Percentiles rank a stretch among this genome's conserved stretches.
These are phyloP conservation scores for Hypoxylon lenormandii DNA, from an alignment of 495 filamentous ascomycete genomes.

Conservation along the genomic window DNA sequence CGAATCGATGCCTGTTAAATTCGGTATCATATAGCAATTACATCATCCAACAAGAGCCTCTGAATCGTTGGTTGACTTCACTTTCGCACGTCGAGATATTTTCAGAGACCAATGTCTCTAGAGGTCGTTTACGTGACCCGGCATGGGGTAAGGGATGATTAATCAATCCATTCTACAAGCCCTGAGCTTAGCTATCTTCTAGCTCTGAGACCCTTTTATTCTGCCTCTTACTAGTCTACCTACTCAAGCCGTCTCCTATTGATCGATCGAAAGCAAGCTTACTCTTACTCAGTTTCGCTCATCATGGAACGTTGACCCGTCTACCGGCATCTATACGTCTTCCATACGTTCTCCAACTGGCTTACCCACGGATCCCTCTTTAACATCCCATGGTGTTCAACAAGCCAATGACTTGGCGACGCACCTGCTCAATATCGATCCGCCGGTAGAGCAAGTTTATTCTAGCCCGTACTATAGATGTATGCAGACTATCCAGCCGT, in stretches of 20 bases:
- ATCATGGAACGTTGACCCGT: conserved; percentile 84
- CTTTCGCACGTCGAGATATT: conserved; percentile 1
- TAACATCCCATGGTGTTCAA: conserved; percentile 83
- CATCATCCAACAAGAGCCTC: no score
- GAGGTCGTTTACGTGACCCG: conserved; percentile 87
- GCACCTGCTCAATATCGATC: conserved; percentile 69
- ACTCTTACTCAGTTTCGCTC: conserved; percentile 77
- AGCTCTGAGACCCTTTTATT: conserved; percentile 13
- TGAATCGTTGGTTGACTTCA: no score
- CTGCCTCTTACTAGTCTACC: conserved; percentile 3
- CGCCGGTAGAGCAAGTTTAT: conserved; percentile 81
- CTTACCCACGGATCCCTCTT: conserved; percentile 84
- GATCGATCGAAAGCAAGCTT: conserved; percentile 35
- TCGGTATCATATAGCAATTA: background rate
- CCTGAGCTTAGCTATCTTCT: conserved; percentile 4
- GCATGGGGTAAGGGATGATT: conserved; percentile 76
- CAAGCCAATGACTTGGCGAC: conserved; percentile 83
- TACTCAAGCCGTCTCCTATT: conserved; percentile 31
- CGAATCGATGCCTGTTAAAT: background rate
- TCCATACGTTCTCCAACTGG: conserved; percentile 82
- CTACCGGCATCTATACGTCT: conserved; percentile 77
- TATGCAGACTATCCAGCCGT: conserved; percentile 84
- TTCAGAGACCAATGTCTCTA: conserved; percentile 60
- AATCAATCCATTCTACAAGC: conserved; percentile 7
- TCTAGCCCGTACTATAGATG: conserved; percentile 91